Conservation (phyloP, 192 early-diverging fungal genomes). For the Rhizophagus clarus region DNA sequence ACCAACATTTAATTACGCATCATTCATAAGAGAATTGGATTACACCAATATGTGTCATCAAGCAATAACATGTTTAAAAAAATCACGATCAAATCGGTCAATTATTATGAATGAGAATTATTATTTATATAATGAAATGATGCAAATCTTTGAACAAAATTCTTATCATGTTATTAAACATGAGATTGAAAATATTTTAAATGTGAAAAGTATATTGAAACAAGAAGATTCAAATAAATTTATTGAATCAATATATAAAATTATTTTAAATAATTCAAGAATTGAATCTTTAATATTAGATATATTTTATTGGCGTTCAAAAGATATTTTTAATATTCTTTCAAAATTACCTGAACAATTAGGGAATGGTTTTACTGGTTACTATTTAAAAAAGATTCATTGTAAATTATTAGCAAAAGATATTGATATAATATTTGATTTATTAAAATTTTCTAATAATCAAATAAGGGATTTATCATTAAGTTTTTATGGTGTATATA, state of each 20-base stretch:
- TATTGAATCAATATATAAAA: neutral
- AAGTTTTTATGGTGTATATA: neutral
- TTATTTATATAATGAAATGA: neutral
- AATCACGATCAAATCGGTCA: neutral
- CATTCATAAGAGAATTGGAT: neutral
- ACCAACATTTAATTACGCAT: neutral
- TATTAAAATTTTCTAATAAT: neutral
- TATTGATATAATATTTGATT: neutral
- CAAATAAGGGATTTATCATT: neutral
- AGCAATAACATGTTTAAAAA: neutral
- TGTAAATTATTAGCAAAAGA: neutral
- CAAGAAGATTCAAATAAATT: neutral
- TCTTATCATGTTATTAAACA: neutral
- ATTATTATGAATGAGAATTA: neutral
- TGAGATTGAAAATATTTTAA: no score
- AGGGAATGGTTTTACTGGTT: neutral
- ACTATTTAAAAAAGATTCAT: neutral
- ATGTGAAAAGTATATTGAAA: no score
- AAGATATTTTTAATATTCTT: neutral
- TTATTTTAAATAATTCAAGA: neutral
- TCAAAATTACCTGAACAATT: neutral
- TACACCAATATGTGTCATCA: neutral
- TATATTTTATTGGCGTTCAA: neutral
- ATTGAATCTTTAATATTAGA: neutral
- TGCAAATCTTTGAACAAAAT: neutral